These are phyloP conservation scores for Lepiota brunneoincarnata DNA, from an alignment of 768 basidiomycete species.

Conservation along the genomic window DNA sequence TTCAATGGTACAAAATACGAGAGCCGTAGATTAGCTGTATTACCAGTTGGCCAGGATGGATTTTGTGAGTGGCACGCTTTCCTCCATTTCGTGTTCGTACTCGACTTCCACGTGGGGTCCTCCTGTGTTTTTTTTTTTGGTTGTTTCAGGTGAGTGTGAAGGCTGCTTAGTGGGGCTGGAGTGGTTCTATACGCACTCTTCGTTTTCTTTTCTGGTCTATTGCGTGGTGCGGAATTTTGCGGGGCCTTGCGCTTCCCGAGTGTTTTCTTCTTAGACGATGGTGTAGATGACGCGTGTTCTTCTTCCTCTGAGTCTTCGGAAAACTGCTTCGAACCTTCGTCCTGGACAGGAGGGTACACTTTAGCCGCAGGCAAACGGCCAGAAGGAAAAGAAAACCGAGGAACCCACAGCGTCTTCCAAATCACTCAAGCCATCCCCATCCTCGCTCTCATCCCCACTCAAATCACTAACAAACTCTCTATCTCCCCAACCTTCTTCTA, in stretches of 20 bases:
- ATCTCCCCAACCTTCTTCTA: slow-evolving; percentile 55
- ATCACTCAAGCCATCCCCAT: slow-evolving; percentile 56
- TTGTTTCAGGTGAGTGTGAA: not conserved
- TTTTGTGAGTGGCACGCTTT: slow-evolving; percentile 55
- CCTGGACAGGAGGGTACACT: slow-evolving; percentile 17
- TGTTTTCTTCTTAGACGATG: slow-evolving; percentile 30
- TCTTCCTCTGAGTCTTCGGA: slow-evolving; percentile 11
- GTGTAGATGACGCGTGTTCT: slow-evolving; percentile 33
- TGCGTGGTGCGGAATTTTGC: slow-evolving; percentile 39
- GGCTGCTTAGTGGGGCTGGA: not conserved
- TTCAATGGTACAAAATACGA: not conserved
- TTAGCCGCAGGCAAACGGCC: not conserved
- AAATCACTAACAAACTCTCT: slow-evolving; percentile 76
- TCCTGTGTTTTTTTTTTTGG: slow-evolving; percentile 33
- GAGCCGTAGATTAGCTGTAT: not conserved
- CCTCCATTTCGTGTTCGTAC: slow-evolving; percentile 87
- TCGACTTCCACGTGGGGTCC: slow-evolving; percentile 91
- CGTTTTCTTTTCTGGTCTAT: slow-evolving; percentile 57
- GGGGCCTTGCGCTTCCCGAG: slow-evolving; percentile 71
- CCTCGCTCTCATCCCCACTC: slow-evolving; percentile 61
- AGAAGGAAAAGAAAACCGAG: slow-evolving; percentile 27
- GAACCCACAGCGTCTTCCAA: slow-evolving; percentile 68
- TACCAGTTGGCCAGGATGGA: slow-evolving; percentile 56
- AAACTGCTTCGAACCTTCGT: slow-evolving; percentile 19
- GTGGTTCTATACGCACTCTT: slow-evolving; percentile 48